A percentile compares a stretch with the other conserved stretches of the same genome.
These are phyloP conservation scores for Rhododendron williamsianum DNA, from an alignment of 148 eudicot genomes.

Conservation along the genomic window DNA sequence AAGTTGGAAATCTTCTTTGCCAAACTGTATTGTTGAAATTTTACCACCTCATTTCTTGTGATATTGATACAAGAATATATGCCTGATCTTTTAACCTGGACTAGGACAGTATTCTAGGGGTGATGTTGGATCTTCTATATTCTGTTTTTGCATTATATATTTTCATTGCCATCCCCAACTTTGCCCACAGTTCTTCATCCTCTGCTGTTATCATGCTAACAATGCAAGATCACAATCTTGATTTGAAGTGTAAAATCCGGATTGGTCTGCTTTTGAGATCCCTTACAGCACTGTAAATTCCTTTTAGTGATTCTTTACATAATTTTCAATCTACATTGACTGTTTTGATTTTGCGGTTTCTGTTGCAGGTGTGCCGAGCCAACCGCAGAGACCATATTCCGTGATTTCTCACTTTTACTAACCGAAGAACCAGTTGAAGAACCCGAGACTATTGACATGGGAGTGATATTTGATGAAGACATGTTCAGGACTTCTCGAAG, in stretches of 20 bases:
- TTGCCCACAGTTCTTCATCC: not conserved
- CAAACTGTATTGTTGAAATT: not conserved
- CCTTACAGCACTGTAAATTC: not conserved
- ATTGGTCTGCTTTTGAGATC: not conserved
- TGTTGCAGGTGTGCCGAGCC: conserved; percentile 70
- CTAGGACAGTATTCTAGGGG: not conserved
- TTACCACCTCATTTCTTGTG: not conserved
- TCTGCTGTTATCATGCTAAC: not conserved
- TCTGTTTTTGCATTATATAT: not conserved
- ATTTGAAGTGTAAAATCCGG: not conserved
- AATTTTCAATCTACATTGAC: not conserved
- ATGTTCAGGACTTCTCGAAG: conserved; percentile 15
- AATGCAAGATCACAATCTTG: not conserved
- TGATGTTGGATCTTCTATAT: not conserved
- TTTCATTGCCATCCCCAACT: not conserved
- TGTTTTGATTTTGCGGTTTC: conserved; percentile 1
- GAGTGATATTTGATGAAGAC: conserved; percentile 51
- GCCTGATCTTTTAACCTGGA: not conserved
- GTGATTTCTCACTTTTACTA: conserved; percentile 65
- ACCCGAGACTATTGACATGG: conserved; percentile 58
- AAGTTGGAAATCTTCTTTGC: not conserved
- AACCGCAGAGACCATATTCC: conserved; percentile 59
- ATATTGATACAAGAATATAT: not conserved
- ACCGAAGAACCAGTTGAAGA: conserved; percentile 73
- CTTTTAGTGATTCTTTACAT: not conserved